Base-by-base conservation (phyloP, 179 eudicot genomes). In the Spinacia oleracea region DNA sequence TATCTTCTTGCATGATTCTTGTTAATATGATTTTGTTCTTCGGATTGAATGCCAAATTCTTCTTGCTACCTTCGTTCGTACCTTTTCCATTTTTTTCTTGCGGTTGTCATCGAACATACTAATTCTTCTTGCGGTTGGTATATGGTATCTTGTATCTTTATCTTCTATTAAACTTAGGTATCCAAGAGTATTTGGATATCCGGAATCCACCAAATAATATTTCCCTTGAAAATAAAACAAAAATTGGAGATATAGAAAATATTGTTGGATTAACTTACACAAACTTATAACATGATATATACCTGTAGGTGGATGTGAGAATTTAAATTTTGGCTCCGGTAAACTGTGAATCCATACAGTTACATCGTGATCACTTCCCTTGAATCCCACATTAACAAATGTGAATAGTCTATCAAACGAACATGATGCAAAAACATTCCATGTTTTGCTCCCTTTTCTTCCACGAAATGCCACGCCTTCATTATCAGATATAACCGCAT, bases 301-400 rank as follows among this genome's bases (percentile, higher is more conserved):
- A 77, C 79, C 53, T 64, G 25, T 14, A 35, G 72, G 63, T 51
- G 79, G 73, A 66, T 77, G 66, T 15, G 64, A n/a, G 73, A 21
- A 77, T 21, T 25, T 29, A 67, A 38, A 77, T 66, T 65, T 66
- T 0, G 65, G 7, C 35, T 15, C 11, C 35, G 9, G 9, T 0
- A 53, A 2, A 34, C 27, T 34, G 16, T 67, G 72, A 1, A 35
- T 66, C 73, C 62, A 77, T 65, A 77, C 62, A 10, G 73, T 77
- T 18, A 29, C 25, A n/a, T 67, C 65, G n/a, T 67, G 79, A n/a
- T 62, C 73, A 51, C 73, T 77, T 21, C 79, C 73, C 43, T 77
- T 65, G 31, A 72, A 77, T 12, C 73, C 73, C n/a, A n/a, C 68
- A 51, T 51, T 77, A 68, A 67, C 35, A 65, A 50, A 66, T 9